Evolutionary conservation across 805 yeast genomes (phyloP).

Genomic region (Myxozyma lipomycoides): DNA sequence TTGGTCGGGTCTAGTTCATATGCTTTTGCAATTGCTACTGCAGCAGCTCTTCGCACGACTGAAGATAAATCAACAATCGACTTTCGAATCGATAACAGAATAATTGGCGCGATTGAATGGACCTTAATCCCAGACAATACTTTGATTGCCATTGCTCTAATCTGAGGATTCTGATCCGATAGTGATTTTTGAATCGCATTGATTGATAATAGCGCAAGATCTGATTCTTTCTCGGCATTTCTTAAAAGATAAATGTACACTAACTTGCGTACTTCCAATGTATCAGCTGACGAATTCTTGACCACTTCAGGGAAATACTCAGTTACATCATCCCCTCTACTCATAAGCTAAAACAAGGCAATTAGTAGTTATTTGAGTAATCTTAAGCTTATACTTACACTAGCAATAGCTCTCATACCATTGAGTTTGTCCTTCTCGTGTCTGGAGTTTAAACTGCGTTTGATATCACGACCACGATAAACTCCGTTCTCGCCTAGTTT

Average conservation of each 20-base stretch:
- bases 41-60: conserved; percentile 72
- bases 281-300: conserved; percentile 72
- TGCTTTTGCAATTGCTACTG: conserved; percentile 65
- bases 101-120: conserved; percentile 74
- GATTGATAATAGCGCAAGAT: conserved; percentile 81
- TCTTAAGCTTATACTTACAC: conserved; percentile 31
- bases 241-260: conserved; percentile 71
- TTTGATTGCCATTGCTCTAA: conserved; percentile 69
- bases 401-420: conserved; percentile 56
- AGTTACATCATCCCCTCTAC: conserved; percentile 42
- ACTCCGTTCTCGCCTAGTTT: conserved; percentile 54
- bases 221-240: conserved; percentile 81
- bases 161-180: conserved; percentile 61
- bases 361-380: background rate
- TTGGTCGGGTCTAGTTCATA: conserved; percentile 45
- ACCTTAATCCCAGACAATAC: conserved; percentile 80
- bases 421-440: conserved; percentile 58
- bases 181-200: conserved; percentile 87
- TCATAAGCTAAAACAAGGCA: conserved; percentile 28
- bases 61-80: conserved; percentile 68
- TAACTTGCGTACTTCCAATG: conserved; percentile 62
- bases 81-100: conserved; percentile 67
- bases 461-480: conserved; percentile 60
- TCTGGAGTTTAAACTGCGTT: conserved; percentile 61
- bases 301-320: conserved; percentile 78